Evolutionary conservation across 2,329 filamentous ascomycete species (phyloP), one percentile per base, ranked within the genome.

Genomic region (Cryoendolithus antarcticus): DNA sequence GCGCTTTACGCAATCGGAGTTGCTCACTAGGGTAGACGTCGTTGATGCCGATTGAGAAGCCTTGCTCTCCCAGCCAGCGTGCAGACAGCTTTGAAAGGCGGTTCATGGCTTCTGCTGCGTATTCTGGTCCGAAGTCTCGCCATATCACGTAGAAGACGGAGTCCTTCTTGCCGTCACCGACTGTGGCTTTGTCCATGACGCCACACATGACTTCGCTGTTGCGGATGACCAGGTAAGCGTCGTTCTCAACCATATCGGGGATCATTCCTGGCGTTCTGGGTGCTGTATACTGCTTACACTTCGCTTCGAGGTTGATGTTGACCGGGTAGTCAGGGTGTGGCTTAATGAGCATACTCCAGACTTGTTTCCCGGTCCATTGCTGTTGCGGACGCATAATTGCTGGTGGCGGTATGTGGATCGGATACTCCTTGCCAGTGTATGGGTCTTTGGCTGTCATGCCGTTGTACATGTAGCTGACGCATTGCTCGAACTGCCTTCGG

Each of bases 121-220:
- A 80, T 39, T 93, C 82, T 1, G 88, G 84, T 1, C 91, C 91
- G 52, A 83, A 98, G 65, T 98, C 91, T 67, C 91, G 76, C 51
- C 96, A 75, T 56, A 98, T 89, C 41, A 96, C 82, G 55, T 95
- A 98, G 57, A 96, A 98, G 13, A 98, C 80, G 0, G 88, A 95
- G 58, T 94, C 89, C 58, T 98, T 98, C 68, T 96, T 96, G 52
- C 91, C 91, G 4, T 85, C 79, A 50, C 91, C 91, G n/a, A 98
- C 85, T 0, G 88, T 96, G 1, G 85, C 83, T 63, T 98, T 98
- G 67, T 98, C 91, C 86, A 96, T 95, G 43, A 81, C 75, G 44
- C 91, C 91, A 56, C 89, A 96, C 84, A 98, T 93, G 45, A 96
- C 79, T 59, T 95, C 88, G 0, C 89, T 96, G 57, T 98, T 96